Percentiles rank a stretch among this genome's conserved stretches.
Conservation (phyloP, 148 eudicot species). For the Vaccinium corymbosum region DNA sequence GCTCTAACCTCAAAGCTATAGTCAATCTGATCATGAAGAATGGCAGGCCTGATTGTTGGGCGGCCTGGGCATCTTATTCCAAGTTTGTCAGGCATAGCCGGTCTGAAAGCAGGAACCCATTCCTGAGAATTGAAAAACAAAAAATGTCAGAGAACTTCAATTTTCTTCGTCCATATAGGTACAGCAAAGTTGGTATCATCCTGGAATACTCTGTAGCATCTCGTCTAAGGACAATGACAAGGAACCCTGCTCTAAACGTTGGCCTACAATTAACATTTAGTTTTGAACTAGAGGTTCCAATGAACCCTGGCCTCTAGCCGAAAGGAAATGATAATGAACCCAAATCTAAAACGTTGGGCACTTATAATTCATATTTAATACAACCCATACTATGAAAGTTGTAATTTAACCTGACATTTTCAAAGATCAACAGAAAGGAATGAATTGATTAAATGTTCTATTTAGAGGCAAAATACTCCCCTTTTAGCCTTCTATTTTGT, state of each 20-base stretch:
- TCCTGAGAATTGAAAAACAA: slow-evolving; percentile 42
- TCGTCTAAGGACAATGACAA: background rate
- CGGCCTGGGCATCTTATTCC: slow-evolving; percentile 69
- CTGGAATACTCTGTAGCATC: background rate
- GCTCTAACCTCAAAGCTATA: slow-evolving; percentile 52
- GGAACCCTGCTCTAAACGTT: background rate
- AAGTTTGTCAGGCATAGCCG: slow-evolving; percentile 74
- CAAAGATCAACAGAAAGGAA: background rate
- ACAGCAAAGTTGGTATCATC: too few relatives aligned
- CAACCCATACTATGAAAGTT: background rate
- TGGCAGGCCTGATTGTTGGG: slow-evolving; percentile 67
- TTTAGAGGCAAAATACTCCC: background rate
- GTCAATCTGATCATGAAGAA: slow-evolving; percentile 29
- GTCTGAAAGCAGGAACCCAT: slow-evolving; percentile 75
- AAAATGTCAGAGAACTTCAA: background rate
- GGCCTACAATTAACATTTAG: background rate
- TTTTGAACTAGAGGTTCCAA: background rate
- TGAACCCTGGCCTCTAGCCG: background rate
- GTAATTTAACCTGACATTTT: background rate
- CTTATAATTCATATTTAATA: background rate
- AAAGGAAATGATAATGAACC: background rate
- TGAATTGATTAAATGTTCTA: background rate
- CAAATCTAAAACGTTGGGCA: background rate
- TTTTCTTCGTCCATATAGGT: background rate
- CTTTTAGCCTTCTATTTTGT: background rate